These are phyloP conservation scores for Euphorbia lathyris DNA, from an alignment of 345 rosid species.

Conservation along the genomic window DNA sequence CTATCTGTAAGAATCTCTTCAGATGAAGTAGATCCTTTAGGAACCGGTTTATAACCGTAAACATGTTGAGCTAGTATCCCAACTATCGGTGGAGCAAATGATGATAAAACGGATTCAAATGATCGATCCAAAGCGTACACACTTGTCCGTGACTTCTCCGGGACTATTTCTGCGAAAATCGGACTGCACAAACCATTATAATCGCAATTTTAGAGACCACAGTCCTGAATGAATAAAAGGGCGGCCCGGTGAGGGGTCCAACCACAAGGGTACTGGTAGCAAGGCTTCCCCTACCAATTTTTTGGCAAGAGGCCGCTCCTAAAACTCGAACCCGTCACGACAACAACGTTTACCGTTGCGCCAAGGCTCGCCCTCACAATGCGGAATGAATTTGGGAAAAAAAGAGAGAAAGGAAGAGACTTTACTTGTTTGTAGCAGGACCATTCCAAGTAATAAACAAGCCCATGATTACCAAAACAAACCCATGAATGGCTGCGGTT, in stretches of 20 bases:
- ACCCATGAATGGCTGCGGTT: constrained; percentile 45
- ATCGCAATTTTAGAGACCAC: not conserved
- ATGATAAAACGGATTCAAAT: constrained; percentile 72
- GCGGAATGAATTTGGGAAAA: not conserved
- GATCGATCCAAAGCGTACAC: constrained; percentile 79
- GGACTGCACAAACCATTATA: constrained; percentile 47
- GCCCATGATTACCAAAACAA: constrained; percentile 27
- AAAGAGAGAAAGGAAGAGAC: not conserved
- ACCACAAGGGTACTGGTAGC: no score
- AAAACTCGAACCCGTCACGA: no score
- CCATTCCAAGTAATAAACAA: constrained; percentile 24
- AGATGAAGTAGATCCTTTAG: constrained; percentile 40
- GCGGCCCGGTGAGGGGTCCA: no score
- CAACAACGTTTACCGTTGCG: no score
- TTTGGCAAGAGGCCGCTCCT: no score
- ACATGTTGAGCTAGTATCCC: constrained; percentile 80
- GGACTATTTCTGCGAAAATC: constrained; percentile 88
- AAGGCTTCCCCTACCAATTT: no score
- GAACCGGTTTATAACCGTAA: constrained; percentile 68
- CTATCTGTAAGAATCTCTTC: constrained; percentile 60
- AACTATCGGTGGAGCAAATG: constrained; percentile 84
- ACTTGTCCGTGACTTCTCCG: constrained; percentile 74
- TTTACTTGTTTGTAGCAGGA: constrained; percentile 30
- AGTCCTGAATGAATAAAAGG: not conserved
- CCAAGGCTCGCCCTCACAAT: no score